Evolutionary conservation across 345 rosid species (phyloP).

Genomic region (Sisymbrium irio): DNA sequence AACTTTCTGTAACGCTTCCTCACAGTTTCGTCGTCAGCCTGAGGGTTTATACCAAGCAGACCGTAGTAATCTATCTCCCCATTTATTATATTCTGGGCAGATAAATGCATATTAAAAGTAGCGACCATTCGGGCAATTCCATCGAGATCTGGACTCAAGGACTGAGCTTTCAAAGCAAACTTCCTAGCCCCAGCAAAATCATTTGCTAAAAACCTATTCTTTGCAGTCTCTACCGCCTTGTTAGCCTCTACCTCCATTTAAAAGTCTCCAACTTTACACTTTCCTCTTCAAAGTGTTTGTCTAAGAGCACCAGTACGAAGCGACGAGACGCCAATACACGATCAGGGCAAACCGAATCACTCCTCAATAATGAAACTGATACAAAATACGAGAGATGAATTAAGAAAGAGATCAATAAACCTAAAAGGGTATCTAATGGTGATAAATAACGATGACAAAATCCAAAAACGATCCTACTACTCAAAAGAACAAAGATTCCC

Average conservation of each 20-base stretch:
- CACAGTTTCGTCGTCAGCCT: conserved; percentile 55
- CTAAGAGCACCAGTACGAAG: not conserved
- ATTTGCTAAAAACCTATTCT: conserved; percentile 45
- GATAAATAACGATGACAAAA: no score
- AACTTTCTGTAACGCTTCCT: conserved; percentile 55
- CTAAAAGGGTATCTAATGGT: not conserved
- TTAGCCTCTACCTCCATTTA: conserved; percentile 58
- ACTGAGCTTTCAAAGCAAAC: conserved; percentile 62
- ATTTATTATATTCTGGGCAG: conserved; percentile 42
- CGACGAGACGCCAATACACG: not conserved
- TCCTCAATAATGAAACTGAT: not conserved
- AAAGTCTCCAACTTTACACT: not conserved
- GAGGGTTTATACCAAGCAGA: conserved; percentile 51
- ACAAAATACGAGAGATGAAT: not conserved
- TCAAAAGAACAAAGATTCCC: no score
- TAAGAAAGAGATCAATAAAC: not conserved
- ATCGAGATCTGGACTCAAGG: conserved; percentile 53
- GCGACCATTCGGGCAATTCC: conserved; percentile 54
- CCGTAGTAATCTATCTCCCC: conserved; percentile 58
- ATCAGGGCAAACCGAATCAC: not conserved
- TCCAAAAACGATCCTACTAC: no score
- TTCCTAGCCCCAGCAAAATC: conserved; percentile 53
- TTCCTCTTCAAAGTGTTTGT: not conserved
- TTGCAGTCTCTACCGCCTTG: conserved; percentile 56
- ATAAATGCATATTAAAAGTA: conserved; percentile 48